Conservation (phyloP, 1,139 yeast genomes). For the Trichomonascaceae sp. region DNA sequence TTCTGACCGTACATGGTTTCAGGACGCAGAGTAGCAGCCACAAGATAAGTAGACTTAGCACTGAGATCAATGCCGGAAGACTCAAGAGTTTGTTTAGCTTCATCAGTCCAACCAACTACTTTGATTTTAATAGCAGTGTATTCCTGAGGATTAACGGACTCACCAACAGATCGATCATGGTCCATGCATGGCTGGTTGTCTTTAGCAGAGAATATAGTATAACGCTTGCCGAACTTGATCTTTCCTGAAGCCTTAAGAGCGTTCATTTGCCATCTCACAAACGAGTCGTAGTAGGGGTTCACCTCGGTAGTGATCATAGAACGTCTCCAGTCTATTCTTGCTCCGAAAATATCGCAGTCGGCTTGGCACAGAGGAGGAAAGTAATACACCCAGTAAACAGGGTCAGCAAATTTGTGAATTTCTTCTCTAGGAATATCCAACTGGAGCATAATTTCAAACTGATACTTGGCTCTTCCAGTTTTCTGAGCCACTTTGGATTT, state of each 20-base stretch:
- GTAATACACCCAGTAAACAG: slow-evolving; percentile 78
- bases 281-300: slow-evolving; percentile 92
- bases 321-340: slow-evolving; percentile 98
- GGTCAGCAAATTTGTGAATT: slow-evolving; percentile 81
- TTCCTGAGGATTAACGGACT: slow-evolving; percentile 95
- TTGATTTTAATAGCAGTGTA: slow-evolving; percentile 87
- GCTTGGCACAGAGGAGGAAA: slow-evolving; percentile 87
- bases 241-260: slow-evolving; percentile 79
- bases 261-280: slow-evolving; percentile 95
- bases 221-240: slow-evolving; percentile 96
- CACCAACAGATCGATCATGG: slow-evolving; percentile 96
- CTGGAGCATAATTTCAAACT: slow-evolving; percentile 93
- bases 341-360: slow-evolving; percentile 80
- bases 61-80: slow-evolving; percentile 41
- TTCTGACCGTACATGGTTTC: slow-evolving; percentile 99
- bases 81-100: slow-evolving; percentile 46
- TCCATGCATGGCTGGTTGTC: slow-evolving; percentile 99
- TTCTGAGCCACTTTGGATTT: slow-evolving; percentile 91
- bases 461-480: slow-evolving; percentile 90
- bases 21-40: slow-evolving; percentile 97
- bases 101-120: slow-evolving; percentile 53
- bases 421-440: slow-evolving; percentile 80
- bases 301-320: slow-evolving; percentile 91
- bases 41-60: slow-evolving; percentile 65
- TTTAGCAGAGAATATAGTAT: slow-evolving; percentile 93